Base-by-base conservation (phyloP, 2,329 filamentous ascomycete species). In the Fusarium foetens region DNA sequence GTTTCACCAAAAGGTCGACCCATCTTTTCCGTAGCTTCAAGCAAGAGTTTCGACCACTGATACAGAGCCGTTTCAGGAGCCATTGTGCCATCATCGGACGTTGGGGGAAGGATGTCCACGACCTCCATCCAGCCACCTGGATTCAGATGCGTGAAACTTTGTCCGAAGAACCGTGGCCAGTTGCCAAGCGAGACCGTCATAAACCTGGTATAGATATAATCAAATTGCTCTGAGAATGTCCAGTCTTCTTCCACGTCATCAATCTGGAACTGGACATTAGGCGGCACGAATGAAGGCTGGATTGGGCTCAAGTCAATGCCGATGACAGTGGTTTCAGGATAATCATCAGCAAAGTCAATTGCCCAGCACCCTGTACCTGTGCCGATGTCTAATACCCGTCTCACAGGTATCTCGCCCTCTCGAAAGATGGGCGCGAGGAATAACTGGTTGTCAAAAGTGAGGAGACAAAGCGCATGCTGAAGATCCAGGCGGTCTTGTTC, bases 291-390 rank as follows among this genome's bases (percentile, higher is more conserved):
- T 16, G 21, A 33, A 12, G 74, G 70, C 33, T 76, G 74, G 8
- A 76, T 71, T 8, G 72, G 74, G 23, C 64, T 70, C 13, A 76
- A 45, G 16, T 76, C 74, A 16, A 76, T 57, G 5, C 75, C 72
- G 0, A 74, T 61, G 19, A 76, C 58, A 25, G 49, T 29, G 0
- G 68, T 48, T 12, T 70, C 57, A 10, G 70, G 70, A 14, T 73
- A 62, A 43, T 75, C 68, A 13, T 75, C 70, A 10, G 58, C 72
- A 46, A 77, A 79, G 12, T 78, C 75, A 27, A 77, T 74, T 6
- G 76, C 68, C 75, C 77, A 79, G 8, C 72, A 67, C 5, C 75
- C 75, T 8, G 73, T 78, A 10, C 76, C 75, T 0, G 76, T 78
- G 3, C 76, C 76, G 1, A 67, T 46, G n/a, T 78, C 76, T 2